These are phyloP conservation scores for Ogataea ramenticola DNA, from an alignment of 805 yeast species.

Conservation along the genomic window DNA sequence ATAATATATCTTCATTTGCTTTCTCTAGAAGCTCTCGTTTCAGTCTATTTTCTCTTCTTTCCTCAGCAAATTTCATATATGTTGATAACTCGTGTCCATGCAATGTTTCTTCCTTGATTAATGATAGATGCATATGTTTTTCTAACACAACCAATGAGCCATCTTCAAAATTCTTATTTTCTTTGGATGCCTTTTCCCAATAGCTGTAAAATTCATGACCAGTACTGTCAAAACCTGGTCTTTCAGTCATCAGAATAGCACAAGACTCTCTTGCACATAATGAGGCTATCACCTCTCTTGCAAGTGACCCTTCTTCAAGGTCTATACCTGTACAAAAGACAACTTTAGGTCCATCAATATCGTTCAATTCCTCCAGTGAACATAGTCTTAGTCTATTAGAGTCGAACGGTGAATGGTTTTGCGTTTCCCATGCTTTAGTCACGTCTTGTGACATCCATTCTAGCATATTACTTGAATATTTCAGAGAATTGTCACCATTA, in stretches of 20 bases:
- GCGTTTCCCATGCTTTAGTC: conserved; percentile 80
- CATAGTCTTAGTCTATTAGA: conserved; percentile 46
- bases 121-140: conserved; percentile 28
- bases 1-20: conserved; percentile 28
- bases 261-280: conserved; percentile 61
- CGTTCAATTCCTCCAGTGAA: conserved; percentile 47
- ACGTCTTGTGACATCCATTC: conserved; percentile 95
- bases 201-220: conserved; percentile 42
- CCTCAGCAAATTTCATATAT: conserved; percentile 39
- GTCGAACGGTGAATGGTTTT: conserved; percentile 73
- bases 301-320: conserved; percentile 54
- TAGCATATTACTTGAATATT: conserved; percentile 80
- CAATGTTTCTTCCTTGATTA: conserved; percentile 40
- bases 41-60: conserved; percentile 33
- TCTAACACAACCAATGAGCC: conserved; percentile 54
- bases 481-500: conserved; percentile 69
- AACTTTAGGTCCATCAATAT: conserved; percentile 63
- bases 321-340: conserved; percentile 71
- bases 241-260: conserved; percentile 71
- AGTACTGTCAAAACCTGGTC: conserved; percentile 39
- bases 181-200: conserved; percentile 42
- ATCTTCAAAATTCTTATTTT: conserved; percentile 39
- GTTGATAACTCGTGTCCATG: conserved; percentile 41
- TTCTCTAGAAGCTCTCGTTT: conserved; percentile 25
- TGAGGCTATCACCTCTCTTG: conserved; percentile 43